Conservation (phyloP, 768 basidiomycete species). For the Auriscalpium microsporum region DNA sequence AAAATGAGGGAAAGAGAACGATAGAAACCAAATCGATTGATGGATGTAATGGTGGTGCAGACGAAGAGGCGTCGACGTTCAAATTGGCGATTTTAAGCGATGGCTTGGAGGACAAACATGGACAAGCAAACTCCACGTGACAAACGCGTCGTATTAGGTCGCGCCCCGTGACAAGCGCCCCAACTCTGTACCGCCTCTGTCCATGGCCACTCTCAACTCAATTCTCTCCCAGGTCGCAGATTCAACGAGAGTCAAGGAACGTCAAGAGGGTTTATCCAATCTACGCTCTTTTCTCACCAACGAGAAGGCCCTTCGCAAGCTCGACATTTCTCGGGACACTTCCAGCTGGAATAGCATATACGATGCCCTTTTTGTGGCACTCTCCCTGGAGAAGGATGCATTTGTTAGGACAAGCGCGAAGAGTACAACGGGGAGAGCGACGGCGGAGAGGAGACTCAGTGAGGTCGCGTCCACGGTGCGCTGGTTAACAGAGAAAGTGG, state of each 20-base stretch:
- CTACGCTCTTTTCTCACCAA: conserved; percentile 45
- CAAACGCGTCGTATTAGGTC: neutral
- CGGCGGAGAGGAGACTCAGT: conserved; percentile 50
- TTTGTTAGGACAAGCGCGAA: conserved; percentile 33
- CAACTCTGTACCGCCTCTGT: no score
- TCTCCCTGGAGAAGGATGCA: conserved; percentile 52
- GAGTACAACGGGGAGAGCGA: conserved; percentile 32
- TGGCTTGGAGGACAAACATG: conserved; percentile 4
- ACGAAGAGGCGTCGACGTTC: neutral
- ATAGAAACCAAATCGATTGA: neutral
- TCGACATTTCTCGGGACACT: conserved; percentile 23
- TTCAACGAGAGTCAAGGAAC: conserved; percentile 54
- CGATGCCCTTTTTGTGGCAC: conserved; percentile 61
- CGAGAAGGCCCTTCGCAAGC: conserved; percentile 34
- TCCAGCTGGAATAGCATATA: conserved; percentile 35
- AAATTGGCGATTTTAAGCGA: neutral
- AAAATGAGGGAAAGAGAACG: neutral
- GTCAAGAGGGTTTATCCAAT: conserved; percentile 51
- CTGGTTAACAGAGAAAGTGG: conserved; percentile 60
- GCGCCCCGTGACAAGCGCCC: no score
- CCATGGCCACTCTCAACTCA: conserved; percentile 36
- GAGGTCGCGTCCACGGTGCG: conserved; percentile 63
- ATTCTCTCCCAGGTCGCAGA: conserved; percentile 47
- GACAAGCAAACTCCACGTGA: conserved; percentile 2
- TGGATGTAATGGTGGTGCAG: no score